phyloP scores from a whole-genome alignment of 2,329 filamentous ascomycete genomes.

The Metarhizium robertsii region DNA sequence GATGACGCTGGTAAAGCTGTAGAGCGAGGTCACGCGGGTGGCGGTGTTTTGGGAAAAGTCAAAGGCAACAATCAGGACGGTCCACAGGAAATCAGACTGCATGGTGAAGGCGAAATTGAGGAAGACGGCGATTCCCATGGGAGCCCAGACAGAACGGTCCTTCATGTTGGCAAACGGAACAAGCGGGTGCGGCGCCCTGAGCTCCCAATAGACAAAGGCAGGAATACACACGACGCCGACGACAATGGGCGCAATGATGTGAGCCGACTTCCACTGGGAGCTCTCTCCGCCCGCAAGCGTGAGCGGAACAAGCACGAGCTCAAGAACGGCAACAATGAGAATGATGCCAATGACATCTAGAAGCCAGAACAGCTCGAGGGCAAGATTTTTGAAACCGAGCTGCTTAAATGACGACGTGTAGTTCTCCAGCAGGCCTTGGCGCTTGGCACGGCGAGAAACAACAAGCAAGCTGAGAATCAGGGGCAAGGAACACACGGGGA shows the following conservation, averaged over 20 bases:
- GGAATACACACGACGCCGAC: conserved; percentile 49
- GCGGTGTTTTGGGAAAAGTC: conserved; percentile 36
- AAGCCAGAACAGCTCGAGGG: conserved; percentile 39
- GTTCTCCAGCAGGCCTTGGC: conserved; percentile 31
- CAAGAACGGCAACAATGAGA: conserved; percentile 45
- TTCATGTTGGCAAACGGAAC: conserved; percentile 43
- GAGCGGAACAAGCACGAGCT: conserved; percentile 55
- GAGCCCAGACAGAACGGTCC: conserved; percentile 38
- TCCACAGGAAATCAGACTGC: conserved; percentile 40
- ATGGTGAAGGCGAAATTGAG: conserved; percentile 35
- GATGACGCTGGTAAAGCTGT: conserved; percentile 39
- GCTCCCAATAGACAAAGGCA: conserved; percentile 49
- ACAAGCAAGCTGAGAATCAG: conserved; percentile 46
- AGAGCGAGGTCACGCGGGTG: conserved; percentile 39
- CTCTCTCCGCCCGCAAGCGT: conserved; percentile 39
- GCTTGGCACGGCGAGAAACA: conserved; percentile 48
- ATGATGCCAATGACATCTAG: conserved; percentile 49
- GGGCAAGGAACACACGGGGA: conserved; percentile 51
- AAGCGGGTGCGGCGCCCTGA: conserved; percentile 45
- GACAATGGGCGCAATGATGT: conserved; percentile 46
- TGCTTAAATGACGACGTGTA: conserved; percentile 16
- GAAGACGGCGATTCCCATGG: conserved; percentile 29
- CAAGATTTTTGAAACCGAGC: conserved; percentile 31
- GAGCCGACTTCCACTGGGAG: conserved; percentile 36
- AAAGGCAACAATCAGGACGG: conserved; percentile 44